Conservation (phyloP, 2,329 filamentous ascomycete species). For the Scolecobasidium constrictum region DNA sequence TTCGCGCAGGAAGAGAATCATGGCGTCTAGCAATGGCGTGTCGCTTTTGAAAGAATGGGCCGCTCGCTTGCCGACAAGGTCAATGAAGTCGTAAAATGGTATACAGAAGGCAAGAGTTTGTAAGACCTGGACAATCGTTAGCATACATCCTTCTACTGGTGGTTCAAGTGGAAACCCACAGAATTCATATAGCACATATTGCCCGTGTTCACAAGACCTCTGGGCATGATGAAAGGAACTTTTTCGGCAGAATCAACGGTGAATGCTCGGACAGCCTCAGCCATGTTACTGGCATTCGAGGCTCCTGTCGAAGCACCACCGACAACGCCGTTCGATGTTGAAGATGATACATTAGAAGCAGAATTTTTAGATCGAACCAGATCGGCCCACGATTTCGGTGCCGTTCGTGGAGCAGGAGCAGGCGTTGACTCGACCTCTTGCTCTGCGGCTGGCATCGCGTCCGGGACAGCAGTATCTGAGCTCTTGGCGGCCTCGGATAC, state of each 20-base stretch:
- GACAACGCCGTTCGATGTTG: slow-evolving; percentile 18
- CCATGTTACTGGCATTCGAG: slow-evolving; percentile 51
- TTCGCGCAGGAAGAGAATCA: slow-evolving; percentile 95
- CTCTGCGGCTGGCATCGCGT: background rate
- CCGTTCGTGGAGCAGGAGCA: slow-evolving; percentile 27
- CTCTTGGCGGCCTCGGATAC: background rate
- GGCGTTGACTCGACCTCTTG: slow-evolving; percentile 25
- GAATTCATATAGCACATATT: slow-evolving; percentile 99
- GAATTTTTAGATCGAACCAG: slow-evolving; percentile 45
- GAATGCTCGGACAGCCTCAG: slow-evolving; percentile 67
- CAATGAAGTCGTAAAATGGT: slow-evolving; percentile 89
- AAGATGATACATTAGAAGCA: slow-evolving; percentile 15
- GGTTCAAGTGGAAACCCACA: slow-evolving; percentile 44
- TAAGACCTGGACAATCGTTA: slow-evolving; percentile 55
- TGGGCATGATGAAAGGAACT: slow-evolving; percentile 77
- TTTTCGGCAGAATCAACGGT: slow-evolving; percentile 54
- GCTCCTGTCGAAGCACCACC: slow-evolving; percentile 30
- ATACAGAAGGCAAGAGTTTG: slow-evolving; percentile 91
- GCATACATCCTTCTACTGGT: slow-evolving; percentile 12
- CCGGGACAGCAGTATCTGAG: background rate
- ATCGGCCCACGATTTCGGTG: slow-evolving; percentile 55
- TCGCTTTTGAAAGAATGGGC: slow-evolving; percentile 90
- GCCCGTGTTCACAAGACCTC: slow-evolving; percentile 89
- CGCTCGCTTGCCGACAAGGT: slow-evolving; percentile 73
- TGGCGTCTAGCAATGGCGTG: slow-evolving; percentile 84